Percentiles rank a stretch among this genome's conserved stretches.
phyloP scores from a whole-genome alignment of 2,329 filamentous ascomycete genomes.

The Ceratocystis diversiconidia region DNA sequence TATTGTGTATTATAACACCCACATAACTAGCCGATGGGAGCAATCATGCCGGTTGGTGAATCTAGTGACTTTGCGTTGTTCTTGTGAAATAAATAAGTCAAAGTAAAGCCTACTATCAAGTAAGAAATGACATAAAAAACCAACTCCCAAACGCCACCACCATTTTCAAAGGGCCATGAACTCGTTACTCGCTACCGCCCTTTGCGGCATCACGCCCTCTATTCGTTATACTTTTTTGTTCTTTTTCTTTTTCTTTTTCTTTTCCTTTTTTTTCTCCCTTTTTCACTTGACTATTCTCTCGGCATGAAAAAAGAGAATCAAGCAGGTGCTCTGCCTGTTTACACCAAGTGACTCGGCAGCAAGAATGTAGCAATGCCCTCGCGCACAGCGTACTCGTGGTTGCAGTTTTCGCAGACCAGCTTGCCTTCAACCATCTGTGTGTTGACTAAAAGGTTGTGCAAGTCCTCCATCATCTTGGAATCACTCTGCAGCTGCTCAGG shows the following conservation, averaged over 20 bases:
- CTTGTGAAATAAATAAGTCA: neutral
- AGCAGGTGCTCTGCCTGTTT: conserved; percentile 18
- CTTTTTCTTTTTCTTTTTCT: neutral
- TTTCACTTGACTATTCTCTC: no score
- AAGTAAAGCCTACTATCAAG: neutral
- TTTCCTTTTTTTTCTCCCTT: neutral
- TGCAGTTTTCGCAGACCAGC: conserved; percentile 79
- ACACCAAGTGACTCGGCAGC: conserved; percentile 79
- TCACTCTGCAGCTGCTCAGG: conserved; percentile 48
- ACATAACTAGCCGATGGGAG: neutral
- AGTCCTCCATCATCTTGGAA: conserved; percentile 57
- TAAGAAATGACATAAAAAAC: neutral
- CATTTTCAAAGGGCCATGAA: neutral
- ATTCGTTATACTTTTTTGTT: no score
- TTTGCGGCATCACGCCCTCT: neutral
- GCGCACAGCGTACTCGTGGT: conserved; percentile 85
- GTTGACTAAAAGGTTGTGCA: conserved; percentile 74
- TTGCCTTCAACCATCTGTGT: conserved; percentile 82
- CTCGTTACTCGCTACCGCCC: neutral
- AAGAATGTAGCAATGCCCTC: conserved; percentile 96
- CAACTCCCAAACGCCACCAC: conserved; percentile 6
- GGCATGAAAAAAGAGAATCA: neutral
- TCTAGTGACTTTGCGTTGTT: neutral
- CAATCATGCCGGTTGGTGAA: neutral
- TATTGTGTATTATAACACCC: neutral